Conservation (phyloP, 2,329 filamentous ascomycete species). For the Fusarium sp. region DNA sequence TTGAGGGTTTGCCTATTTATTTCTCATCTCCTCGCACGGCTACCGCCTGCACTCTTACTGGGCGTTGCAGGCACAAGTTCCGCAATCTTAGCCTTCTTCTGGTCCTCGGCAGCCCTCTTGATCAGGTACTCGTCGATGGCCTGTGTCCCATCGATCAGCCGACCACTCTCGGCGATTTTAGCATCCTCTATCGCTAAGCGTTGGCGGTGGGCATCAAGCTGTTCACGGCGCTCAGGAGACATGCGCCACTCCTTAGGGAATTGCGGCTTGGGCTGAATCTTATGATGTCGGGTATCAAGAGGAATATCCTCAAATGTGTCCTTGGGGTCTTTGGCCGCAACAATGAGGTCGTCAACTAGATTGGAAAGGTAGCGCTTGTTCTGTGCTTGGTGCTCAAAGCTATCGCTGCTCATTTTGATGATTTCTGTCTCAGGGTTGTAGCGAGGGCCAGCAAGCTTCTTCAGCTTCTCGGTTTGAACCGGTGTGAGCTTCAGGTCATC, state of each 20-base stretch:
- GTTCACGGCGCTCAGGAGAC: constrained; percentile 70
- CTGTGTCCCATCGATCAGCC: constrained; percentile 65
- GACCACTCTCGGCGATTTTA: constrained; percentile 59
- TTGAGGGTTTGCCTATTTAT: neutral
- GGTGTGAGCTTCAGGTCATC: constrained; percentile 74
- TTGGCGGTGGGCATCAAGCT: constrained; percentile 69
- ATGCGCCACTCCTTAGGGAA: constrained; percentile 88
- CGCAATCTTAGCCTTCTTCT: constrained; percentile 45
- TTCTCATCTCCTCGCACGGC: constrained; percentile 37
- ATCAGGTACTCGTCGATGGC: constrained; percentile 53
- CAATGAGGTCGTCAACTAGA: constrained; percentile 75
- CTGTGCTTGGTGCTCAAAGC: constrained; percentile 86
- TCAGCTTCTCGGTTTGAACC: constrained; percentile 78
- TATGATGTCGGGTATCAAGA: constrained; percentile 86
- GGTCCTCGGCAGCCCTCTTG: constrained; percentile 46
- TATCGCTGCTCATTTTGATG: constrained; percentile 90
- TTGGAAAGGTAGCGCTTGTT: constrained; percentile 96
- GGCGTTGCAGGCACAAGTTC: constrained; percentile 43
- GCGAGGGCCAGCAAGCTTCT: constrained; percentile 83
- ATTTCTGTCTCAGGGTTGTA: constrained; percentile 86
- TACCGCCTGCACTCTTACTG: constrained; percentile 24
- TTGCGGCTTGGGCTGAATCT: constrained; percentile 69
- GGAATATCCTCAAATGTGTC: constrained; percentile 91
- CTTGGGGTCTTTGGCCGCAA: constrained; percentile 76
- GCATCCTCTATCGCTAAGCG: constrained; percentile 62